Conservation (phyloP, 1,139 yeast species). For the Sugiyamaella castrensis region DNA sequence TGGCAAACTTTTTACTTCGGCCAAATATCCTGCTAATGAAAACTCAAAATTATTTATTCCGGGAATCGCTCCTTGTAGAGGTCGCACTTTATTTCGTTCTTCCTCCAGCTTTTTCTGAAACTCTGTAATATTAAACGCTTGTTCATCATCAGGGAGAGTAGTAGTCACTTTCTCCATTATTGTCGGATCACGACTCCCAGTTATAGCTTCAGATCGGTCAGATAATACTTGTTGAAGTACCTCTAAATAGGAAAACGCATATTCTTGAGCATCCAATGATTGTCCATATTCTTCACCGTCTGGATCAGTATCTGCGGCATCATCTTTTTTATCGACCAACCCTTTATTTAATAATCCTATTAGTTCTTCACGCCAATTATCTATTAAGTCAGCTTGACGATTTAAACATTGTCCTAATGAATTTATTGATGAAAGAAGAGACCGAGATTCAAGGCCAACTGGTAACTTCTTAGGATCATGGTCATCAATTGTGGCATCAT, state of each 20-base stretch:
- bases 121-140: conserved; percentile 11
- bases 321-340: conserved; percentile 37
- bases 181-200: conserved; percentile 34
- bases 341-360: conserved; percentile 47
- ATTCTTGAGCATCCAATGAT: conserved; percentile 71
- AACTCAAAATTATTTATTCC: conserved; percentile 12
- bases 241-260: conserved; percentile 61
- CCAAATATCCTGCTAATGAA: conserved; percentile 15
- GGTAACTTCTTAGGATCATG: conserved; percentile 24
- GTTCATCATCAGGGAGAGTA: neutral
- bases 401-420: conserved; percentile 45
- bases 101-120: conserved; percentile 21
- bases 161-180: conserved; percentile 15
- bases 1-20: neutral
- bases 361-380: conserved; percentile 52
- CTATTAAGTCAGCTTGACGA: conserved; percentile 54
- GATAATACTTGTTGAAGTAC: conserved; percentile 53
- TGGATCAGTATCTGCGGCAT: conserved; percentile 41
- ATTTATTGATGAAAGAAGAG: conserved; percentile 24
- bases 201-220: conserved; percentile 53
- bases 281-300: conserved; percentile 78
- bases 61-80: conserved; percentile 15
- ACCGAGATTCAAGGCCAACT: conserved; percentile 28
- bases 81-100: conserved; percentile 14
- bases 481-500: conserved; percentile 26